Percentiles rank a stretch among this genome's conserved stretches.
These are phyloP conservation scores for Leishmania braziliensis DNA, from an alignment of 208 protist species.

Conservation along the genomic window DNA sequence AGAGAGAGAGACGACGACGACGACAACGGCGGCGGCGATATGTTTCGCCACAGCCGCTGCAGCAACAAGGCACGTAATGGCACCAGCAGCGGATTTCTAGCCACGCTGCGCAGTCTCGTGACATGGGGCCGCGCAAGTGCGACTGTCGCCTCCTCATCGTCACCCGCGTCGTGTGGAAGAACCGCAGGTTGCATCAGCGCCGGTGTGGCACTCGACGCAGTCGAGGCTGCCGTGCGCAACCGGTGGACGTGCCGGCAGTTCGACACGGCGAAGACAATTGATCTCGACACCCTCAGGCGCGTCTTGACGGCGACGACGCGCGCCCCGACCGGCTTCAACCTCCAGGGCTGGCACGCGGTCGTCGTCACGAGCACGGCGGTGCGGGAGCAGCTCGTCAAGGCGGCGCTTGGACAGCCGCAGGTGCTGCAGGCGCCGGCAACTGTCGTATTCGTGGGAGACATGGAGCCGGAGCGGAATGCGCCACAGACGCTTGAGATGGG, in stretches of 20 bases:
- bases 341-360: conserved; percentile 86
- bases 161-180: not conserved
- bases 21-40: not conserved
- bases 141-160: conserved; percentile 14
- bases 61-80: not conserved
- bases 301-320: conserved; percentile 65
- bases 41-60: not conserved
- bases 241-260: conserved; percentile 69
- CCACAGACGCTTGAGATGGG: conserved; percentile 69
- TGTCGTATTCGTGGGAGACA: conserved; percentile 80
- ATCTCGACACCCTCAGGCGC: conserved; percentile 35
- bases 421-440: conserved; percentile 68
- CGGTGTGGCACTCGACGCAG: conserved; percentile 12
- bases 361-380: conserved; percentile 63
- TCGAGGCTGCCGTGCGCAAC: conserved; percentile 36
- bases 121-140: conserved; percentile 46
- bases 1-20: not conserved
- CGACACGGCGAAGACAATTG: conserved; percentile 43
- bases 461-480: conserved; percentile 59
- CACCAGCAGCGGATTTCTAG: conserved; percentile 17
- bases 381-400: conserved; percentile 43
- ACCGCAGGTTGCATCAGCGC: not conserved
- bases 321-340: conserved; percentile 78
- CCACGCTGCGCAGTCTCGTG: conserved; percentile 34
- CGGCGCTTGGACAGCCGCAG: conserved; percentile 72